Conservation (phyloP, 345 rosid genomes). For the Sisymbrium altissimum region DNA sequence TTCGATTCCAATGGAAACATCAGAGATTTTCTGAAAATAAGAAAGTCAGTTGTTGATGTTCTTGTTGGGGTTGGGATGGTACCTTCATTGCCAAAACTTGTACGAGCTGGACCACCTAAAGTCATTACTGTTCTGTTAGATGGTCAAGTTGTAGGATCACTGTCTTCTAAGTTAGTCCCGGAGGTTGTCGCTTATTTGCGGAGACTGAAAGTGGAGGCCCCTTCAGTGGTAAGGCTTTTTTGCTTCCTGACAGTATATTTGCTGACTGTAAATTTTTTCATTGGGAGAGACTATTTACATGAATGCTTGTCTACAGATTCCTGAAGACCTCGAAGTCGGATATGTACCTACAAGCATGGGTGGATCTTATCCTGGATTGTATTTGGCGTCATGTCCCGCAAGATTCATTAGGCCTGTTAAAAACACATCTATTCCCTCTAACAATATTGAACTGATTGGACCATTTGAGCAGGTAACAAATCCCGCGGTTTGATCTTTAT, state of each 20-base stretch:
- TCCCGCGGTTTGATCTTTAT: slow-evolving; percentile 2
- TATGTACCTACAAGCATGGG: slow-evolving; percentile 87
- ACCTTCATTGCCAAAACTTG: slow-evolving; percentile 76
- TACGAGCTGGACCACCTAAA: slow-evolving; percentile 79
- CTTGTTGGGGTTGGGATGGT: slow-evolving; percentile 79
- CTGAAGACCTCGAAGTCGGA: slow-evolving; percentile 92
- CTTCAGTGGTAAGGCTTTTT: slow-evolving; percentile 60
- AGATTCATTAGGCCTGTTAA: slow-evolving; percentile 87
- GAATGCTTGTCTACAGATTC: slow-evolving; percentile 57
- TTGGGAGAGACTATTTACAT: neutral
- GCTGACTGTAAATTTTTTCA: neutral
- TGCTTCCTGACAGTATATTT: slow-evolving; percentile 5
- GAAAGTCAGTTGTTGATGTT: slow-evolving; percentile 60
- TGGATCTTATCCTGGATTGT: slow-evolving; percentile 92
- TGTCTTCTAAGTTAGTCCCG: slow-evolving; percentile 53
- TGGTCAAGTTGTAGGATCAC: slow-evolving; percentile 80
- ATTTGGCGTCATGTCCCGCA: slow-evolving; percentile 76
- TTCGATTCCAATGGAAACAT: slow-evolving; percentile 70
- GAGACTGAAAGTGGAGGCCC: slow-evolving; percentile 72
- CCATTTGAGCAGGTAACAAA: slow-evolving; percentile 91
- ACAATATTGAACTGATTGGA: slow-evolving; percentile 73
- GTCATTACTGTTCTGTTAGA: slow-evolving; percentile 79
- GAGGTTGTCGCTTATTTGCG: slow-evolving; percentile 72
- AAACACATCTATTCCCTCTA: slow-evolving; percentile 51
- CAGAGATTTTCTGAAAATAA: slow-evolving; percentile 66